Percentiles rank a stretch among this genome's conserved stretches.
Evolutionary conservation across 768 basidiomycete genomes (phyloP).

Genomic region (Xerocomellus dryophilus): DNA sequence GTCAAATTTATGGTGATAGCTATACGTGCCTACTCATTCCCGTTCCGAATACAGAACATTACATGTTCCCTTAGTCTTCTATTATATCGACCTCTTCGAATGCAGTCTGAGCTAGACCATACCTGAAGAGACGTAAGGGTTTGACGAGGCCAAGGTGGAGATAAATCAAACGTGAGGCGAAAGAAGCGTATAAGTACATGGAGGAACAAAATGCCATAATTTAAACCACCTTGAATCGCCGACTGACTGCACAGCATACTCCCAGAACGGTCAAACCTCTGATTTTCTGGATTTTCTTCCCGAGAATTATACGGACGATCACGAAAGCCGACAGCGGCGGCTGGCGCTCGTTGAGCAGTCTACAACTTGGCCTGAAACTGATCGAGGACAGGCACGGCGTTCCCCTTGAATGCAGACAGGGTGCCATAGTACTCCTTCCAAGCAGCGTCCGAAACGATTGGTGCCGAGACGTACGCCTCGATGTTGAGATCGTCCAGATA

Average conservation of each 20-base stretch:
- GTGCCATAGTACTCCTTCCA: slow-evolving; percentile 47
- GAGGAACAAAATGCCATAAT: too few relatives aligned
- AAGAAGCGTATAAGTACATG: too few relatives aligned
- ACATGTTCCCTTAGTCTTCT: slow-evolving; percentile 40
- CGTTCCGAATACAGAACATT: not conserved
- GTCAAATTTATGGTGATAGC: slow-evolving; percentile 75
- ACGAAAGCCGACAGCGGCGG: not conserved
- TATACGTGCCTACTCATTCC: slow-evolving; percentile 41
- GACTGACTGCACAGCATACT: too few relatives aligned
- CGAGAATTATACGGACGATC: too few relatives aligned
- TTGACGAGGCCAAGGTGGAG: too few relatives aligned
- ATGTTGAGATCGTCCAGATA: slow-evolving; percentile 46
- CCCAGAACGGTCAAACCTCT: too few relatives aligned
- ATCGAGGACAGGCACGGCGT: slow-evolving; percentile 37
- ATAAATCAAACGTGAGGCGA: too few relatives aligned
- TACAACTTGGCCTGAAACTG: slow-evolving; percentile 45
- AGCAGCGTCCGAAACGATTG: slow-evolving; percentile 48
- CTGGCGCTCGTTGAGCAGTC: not conserved
- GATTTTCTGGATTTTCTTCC: too few relatives aligned
- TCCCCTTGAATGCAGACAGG: slow-evolving; percentile 44
- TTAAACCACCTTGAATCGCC: too few relatives aligned
- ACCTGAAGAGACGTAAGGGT: too few relatives aligned
- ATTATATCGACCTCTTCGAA: too few relatives aligned
- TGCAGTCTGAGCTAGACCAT: too few relatives aligned
- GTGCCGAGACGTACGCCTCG: slow-evolving; percentile 49